These are phyloP conservation scores for Chenopodium berlandieri DNA, from an alignment of 148 eudicot species.

Conservation along the genomic window DNA sequence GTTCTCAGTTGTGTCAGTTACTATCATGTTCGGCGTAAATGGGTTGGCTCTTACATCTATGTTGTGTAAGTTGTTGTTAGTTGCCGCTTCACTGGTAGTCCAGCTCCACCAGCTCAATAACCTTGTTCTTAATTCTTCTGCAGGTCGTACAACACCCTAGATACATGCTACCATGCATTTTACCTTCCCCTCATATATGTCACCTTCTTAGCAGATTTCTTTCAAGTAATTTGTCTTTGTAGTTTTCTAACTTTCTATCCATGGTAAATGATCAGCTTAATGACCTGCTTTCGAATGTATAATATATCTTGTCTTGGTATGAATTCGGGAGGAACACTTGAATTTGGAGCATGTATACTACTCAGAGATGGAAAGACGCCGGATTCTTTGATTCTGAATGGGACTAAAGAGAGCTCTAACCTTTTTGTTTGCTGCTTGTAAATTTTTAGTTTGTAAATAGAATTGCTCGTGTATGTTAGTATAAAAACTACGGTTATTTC, in stretches of 20 bases:
- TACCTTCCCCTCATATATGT: constrained; percentile 65
- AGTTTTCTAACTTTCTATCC: background rate
- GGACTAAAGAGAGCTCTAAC: constrained; percentile 31
- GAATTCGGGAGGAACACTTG: constrained; percentile 58
- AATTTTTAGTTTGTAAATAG: constrained; percentile 22
- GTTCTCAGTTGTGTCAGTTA: constrained; percentile 31
- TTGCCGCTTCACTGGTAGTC: background rate
- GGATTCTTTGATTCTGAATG: constrained; percentile 70
- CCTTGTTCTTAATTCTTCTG: background rate
- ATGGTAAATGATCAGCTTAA: background rate
- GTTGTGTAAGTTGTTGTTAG: background rate
- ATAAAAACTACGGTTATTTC: background rate
- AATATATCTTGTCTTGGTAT: background rate
- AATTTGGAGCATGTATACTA: constrained; percentile 66
- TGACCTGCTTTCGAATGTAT: background rate
- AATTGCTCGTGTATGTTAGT: constrained; percentile 1
- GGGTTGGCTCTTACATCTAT: constrained; percentile 20
- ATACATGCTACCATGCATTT: constrained; percentile 62
- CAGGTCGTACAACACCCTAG: constrained; percentile 59
- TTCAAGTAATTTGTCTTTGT: constrained; percentile 39
- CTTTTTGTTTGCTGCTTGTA: constrained; percentile 22
- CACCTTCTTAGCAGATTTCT: constrained; percentile 71
- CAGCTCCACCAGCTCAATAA: constrained; percentile 10
- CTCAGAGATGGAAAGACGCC: constrained; percentile 84
- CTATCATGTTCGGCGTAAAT: constrained; percentile 25